A percentile compares a stretch with the other conserved stretches of the same genome.
phyloP scores from a whole-genome alignment of 805 yeast genomes.

The Naumovozyma baii region DNA sequence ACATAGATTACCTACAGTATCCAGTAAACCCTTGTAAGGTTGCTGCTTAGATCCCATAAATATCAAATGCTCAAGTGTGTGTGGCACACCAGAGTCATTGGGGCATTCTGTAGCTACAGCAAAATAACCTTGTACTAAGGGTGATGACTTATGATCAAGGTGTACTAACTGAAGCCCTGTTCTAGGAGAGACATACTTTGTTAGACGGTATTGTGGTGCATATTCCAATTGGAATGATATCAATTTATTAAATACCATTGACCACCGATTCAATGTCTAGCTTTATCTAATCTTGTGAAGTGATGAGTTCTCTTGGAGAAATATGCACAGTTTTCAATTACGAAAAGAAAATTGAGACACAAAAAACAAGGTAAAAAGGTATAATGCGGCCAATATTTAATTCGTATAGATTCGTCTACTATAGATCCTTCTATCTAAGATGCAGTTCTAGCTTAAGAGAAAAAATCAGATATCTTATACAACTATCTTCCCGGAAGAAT shows the following conservation, averaged over 20 bases:
- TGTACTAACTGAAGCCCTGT: constrained; percentile 79
- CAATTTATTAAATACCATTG: constrained; percentile 34
- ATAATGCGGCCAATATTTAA: no score
- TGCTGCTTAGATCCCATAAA: constrained; percentile 88
- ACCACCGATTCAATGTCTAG: no score
- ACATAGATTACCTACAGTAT: constrained; percentile 73
- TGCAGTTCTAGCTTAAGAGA: background rate
- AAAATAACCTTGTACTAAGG: constrained; percentile 85
- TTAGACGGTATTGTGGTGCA: constrained; percentile 53
- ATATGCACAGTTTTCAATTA: no score
- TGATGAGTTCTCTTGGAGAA: no score
- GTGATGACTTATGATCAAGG: constrained; percentile 64
- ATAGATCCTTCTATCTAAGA: no score
- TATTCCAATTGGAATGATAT: constrained; percentile 57
- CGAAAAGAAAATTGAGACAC: no score
- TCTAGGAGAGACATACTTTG: constrained; percentile 67
- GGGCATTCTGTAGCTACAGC: constrained; percentile 90
- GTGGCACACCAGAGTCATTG: constrained; percentile 88
- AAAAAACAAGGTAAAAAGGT: no score
- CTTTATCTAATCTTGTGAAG: no score
- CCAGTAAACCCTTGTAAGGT: constrained; percentile 88
- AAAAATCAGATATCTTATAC: constrained; percentile 19
- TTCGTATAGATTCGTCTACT: no score
- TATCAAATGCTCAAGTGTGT: constrained; percentile 85
- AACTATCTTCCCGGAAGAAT: constrained; percentile 23